phyloP scores from a whole-genome alignment of 1,139 yeast species.

The Suhomyces bribrorum region DNA sequence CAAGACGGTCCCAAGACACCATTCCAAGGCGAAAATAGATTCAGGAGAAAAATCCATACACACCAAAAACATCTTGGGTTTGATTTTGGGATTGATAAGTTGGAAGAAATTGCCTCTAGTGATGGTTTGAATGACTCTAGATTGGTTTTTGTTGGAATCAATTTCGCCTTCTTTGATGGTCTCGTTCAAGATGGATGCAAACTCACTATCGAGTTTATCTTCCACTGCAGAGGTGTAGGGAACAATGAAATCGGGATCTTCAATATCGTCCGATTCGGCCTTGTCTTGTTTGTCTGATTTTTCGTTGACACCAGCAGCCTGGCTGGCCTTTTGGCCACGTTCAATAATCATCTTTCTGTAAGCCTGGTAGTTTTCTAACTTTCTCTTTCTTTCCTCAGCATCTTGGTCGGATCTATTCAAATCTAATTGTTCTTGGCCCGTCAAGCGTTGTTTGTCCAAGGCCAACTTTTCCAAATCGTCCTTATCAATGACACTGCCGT shows the following conservation, averaged over 20 bases:
- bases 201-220: constrained; percentile 63
- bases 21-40: constrained; percentile 81
- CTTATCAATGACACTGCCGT: constrained; percentile 50
- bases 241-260: constrained; percentile 42
- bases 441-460: constrained; percentile 39
- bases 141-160: constrained; percentile 56
- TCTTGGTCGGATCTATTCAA: constrained; percentile 48
- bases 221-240: constrained; percentile 77
- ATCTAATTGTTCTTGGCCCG: constrained; percentile 46
- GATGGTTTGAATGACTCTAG: constrained; percentile 65
- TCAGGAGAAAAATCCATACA: constrained; percentile 87
- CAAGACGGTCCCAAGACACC: constrained; percentile 85
- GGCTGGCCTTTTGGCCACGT: constrained; percentile 18
- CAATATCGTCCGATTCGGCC: constrained; percentile 15
- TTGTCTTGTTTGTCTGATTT: constrained; percentile 1
- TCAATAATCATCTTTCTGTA: constrained; percentile 52
- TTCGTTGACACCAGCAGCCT: constrained; percentile 1
- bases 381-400: constrained; percentile 45
- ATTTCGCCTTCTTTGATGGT: constrained; percentile 62
- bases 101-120: constrained; percentile 70
- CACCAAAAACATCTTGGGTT: constrained; percentile 69
- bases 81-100: constrained; percentile 48
- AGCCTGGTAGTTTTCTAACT: constrained; percentile 46
- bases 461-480: constrained; percentile 44
- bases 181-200: constrained; percentile 61